Conservation (phyloP, 768 basidiomycete genomes). For the Termitomyces sp. region DNA sequence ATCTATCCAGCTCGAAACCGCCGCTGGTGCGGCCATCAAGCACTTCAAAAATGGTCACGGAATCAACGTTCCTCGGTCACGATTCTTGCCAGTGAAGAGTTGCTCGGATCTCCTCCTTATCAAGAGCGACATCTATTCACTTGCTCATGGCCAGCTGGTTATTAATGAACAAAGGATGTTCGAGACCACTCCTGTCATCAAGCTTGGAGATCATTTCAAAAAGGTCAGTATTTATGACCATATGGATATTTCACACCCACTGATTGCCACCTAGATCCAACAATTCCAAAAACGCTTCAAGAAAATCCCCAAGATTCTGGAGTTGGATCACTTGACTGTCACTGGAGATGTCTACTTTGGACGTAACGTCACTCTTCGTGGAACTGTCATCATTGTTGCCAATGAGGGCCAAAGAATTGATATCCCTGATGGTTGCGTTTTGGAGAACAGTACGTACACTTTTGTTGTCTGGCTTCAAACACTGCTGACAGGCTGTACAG, state of each 20-base stretch:
- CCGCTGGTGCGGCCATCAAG: conserved; percentile 92
- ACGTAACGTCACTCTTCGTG: conserved; percentile 78
- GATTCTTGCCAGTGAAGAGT: conserved; percentile 90
- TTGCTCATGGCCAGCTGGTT: conserved; percentile 83
- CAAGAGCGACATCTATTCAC: conserved; percentile 90
- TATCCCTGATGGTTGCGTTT: conserved; percentile 77
- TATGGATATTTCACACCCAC: background rate
- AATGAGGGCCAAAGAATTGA: conserved; percentile 82
- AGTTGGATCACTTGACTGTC: conserved; percentile 93
- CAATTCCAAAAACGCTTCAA: conserved; percentile 95
- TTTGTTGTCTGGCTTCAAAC: background rate
- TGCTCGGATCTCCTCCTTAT: conserved; percentile 87
- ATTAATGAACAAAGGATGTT: conserved; percentile 85
- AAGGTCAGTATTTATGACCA: conserved; percentile 47
- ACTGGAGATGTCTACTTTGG: conserved; percentile 91
- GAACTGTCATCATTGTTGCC: conserved; percentile 86
- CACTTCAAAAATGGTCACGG: conserved; percentile 90
- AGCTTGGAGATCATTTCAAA: conserved; percentile 96
- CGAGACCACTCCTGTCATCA: conserved; percentile 89
- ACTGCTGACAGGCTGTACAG: conserved; percentile 14
- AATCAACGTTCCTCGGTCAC: conserved; percentile 90
- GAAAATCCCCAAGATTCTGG: conserved; percentile 87
- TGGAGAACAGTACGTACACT: conserved; percentile 58
- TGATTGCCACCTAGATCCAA: conserved; percentile 47
- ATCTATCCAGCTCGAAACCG: conserved; percentile 69